Evolutionary conservation across 2,329 filamentous ascomycete genomes (phyloP), one percentile per base, ranked within the genome.

Genomic region (Pseudocercospora fuligena): DNA sequence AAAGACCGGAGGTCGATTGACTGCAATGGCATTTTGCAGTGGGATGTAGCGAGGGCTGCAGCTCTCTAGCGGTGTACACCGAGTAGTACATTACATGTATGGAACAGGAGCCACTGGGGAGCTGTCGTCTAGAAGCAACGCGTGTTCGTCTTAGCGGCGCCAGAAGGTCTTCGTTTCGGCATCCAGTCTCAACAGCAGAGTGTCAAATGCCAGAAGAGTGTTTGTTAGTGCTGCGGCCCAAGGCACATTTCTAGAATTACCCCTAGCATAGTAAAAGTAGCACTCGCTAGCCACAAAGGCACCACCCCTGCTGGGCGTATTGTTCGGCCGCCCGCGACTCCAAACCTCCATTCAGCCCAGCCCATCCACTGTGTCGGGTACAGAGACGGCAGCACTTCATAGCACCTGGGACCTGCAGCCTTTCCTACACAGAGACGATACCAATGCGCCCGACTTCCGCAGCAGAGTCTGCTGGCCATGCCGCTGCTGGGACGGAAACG

Each of bases 391-490:
- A 23, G 19, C 47, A 51, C 11, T 19, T 5, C 51, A 27, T 56
- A 16, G 16, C 23, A 27, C 51, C 27, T 27, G 51, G n/a, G 11
- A n/a, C 25, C 56, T 21, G 16, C 29, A 16, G 29, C 31, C 16
- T 21, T 11, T 36, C 56, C 21, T 27, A 40, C 31, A 40, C 25
- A 16, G 53, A 33, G 5, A 29, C 53, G 3, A 19, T 27, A 40
- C 56, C 56, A 58, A 58, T 58, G 56, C 56, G 56, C 16, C 27
- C 56, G n/a, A 19, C 31, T 43, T 19, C 53, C 25, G 53, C 53
- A 56, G 56, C 56, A 58, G n/a, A 19, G 56, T 40, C 56, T 36
- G 56, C 56, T 58, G 31, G 56, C 29, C 19, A 58, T 58, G 56
- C 56, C 56, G 29, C 56, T 58, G n/a, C 56, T 58, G 31, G 19